phyloP scores from a whole-genome alignment of 225 moss, liverwort and hornwort genomes.

The Marchantia polymorpha region DNA sequence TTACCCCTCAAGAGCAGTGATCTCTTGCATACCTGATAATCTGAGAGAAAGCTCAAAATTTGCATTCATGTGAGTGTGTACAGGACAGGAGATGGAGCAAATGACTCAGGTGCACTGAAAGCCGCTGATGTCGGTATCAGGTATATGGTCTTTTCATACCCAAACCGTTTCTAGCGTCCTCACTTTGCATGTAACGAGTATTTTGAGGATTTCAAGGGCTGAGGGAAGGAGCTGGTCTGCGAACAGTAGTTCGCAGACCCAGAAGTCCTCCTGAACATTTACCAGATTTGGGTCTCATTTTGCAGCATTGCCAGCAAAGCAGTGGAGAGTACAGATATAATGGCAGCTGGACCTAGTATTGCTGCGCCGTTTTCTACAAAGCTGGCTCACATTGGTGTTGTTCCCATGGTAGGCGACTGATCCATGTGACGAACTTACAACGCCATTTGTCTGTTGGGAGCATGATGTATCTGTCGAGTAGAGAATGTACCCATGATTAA shows the following conservation, averaged over 20 bases:
- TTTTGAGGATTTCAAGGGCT: neutral
- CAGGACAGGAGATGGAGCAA: constrained; percentile 59
- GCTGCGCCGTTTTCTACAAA: constrained; percentile 47
- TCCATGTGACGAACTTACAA: neutral
- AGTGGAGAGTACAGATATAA: constrained; percentile 34
- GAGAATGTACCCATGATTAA: too few relatives aligned
- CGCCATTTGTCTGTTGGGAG: too few relatives aligned
- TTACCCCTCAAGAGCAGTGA: too few relatives aligned
- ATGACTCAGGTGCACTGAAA: constrained; percentile 44
- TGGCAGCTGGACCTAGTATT: constrained; percentile 48
- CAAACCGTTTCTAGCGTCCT: neutral
- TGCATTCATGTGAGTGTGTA: constrained; percentile 15
- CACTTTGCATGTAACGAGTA: neutral
- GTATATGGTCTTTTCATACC: constrained; percentile 6
- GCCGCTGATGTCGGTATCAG: constrained; percentile 52
- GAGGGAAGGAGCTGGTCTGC: neutral
- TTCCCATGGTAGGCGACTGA: constrained; percentile 29
- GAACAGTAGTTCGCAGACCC: neutral
- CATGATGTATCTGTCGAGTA: too few relatives aligned
- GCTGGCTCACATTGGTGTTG: constrained; percentile 44
- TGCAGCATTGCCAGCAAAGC: constrained; percentile 53
- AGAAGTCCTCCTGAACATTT: neutral
- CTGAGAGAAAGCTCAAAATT: neutral
- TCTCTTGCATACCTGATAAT: too few relatives aligned
- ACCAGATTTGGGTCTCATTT: neutral